These are phyloP conservation scores for Aspergillus coremiiformis DNA, from an alignment of 495 filamentous ascomycete genomes.

Conservation along the genomic window DNA sequence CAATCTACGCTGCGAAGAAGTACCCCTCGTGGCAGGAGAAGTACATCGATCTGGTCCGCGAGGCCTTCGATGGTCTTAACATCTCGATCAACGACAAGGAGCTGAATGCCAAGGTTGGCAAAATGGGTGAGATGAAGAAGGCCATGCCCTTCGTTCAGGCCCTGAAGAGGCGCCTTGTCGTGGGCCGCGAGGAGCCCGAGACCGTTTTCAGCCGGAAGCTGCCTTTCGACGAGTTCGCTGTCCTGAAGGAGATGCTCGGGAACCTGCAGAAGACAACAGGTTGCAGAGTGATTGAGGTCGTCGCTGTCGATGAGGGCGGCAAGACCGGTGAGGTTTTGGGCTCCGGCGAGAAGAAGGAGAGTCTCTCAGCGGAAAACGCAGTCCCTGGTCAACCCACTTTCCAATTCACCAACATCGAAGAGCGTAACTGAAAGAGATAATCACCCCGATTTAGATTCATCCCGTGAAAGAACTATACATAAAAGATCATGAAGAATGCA, in stretches of 20 bases:
- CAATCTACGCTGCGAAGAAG: constrained; percentile 68
- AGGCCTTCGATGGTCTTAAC: constrained; percentile 49
- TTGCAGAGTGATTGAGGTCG: constrained; percentile 53
- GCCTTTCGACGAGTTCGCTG: constrained; percentile 74
- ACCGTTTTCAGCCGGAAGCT: constrained; percentile 74
- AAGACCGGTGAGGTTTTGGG: constrained; percentile 53
- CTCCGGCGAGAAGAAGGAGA: constrained; percentile 49
- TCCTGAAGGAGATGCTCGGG: constrained; percentile 52
- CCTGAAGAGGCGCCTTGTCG: constrained; percentile 70
- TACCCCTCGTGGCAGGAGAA: constrained; percentile 88
- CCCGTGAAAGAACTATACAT: neutral
- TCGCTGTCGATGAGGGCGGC: constrained; percentile 62
- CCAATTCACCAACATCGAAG: constrained; percentile 63
- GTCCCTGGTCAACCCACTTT: constrained; percentile 76
- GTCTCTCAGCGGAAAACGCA: constrained; percentile 55
- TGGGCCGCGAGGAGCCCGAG: constrained; percentile 45
- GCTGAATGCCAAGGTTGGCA: constrained; percentile 63
- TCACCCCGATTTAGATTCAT: constrained; percentile 8
- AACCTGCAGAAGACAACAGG: constrained; percentile 58
- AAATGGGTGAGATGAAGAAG: constrained; percentile 88
- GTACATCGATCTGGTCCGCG: constrained; percentile 75
- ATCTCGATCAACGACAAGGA: constrained; percentile 68
- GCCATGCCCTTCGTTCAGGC: constrained; percentile 94
- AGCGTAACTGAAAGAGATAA: neutral
- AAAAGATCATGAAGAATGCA: neutral